These are phyloP conservation scores for Trebouxia sp. DNA, from an alignment of 139 green algal genomes.

Conservation along the genomic window DNA sequence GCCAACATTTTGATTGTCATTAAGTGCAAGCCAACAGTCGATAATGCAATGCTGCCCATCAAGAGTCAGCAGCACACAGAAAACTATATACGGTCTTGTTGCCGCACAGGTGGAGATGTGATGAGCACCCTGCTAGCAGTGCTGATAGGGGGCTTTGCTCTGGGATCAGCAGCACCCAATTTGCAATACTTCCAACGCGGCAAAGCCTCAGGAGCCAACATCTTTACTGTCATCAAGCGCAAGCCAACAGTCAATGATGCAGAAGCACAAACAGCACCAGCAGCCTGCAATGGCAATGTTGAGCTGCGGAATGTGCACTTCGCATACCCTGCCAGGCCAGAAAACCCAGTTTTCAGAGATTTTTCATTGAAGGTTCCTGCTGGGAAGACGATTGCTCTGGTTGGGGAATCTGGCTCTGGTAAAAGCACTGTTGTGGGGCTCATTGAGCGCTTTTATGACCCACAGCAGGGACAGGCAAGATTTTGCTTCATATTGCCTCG, in stretches of 20 bases:
- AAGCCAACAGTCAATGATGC: slow-evolving; percentile 22
- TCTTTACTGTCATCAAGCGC: slow-evolving; percentile 73
- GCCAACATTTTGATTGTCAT: too few species aligned
- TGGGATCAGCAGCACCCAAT: slow-evolving; percentile 59
- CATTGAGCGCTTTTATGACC: slow-evolving; percentile 94
- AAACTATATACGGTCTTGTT: not conserved
- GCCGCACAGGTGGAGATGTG: slow-evolving; percentile 51
- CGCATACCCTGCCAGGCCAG: slow-evolving; percentile 75
- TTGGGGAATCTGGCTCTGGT: slow-evolving; percentile 84
- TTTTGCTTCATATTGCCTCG: not conserved
- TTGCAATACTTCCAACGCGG: slow-evolving; percentile 46
- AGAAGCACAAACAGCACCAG: not conserved
- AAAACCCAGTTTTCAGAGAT: slow-evolving; percentile 63
- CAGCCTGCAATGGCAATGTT: slow-evolving; percentile 47
- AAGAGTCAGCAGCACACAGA: not conserved
- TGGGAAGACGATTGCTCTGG: slow-evolving; percentile 88
- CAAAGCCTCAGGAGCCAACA: slow-evolving; percentile 48
- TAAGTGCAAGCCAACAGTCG: too few species aligned
- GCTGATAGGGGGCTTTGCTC: slow-evolving; percentile 72
- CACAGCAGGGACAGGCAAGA: slow-evolving; percentile 44
- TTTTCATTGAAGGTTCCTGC: slow-evolving; percentile 66
- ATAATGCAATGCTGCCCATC: too few species aligned
- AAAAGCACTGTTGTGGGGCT: slow-evolving; percentile 91
- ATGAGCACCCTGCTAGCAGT: slow-evolving; percentile 76
- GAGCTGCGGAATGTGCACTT: slow-evolving; percentile 66